Base-by-base conservation (phyloP, 805 yeast genomes). In the Candida sakaeoensis region DNA sequence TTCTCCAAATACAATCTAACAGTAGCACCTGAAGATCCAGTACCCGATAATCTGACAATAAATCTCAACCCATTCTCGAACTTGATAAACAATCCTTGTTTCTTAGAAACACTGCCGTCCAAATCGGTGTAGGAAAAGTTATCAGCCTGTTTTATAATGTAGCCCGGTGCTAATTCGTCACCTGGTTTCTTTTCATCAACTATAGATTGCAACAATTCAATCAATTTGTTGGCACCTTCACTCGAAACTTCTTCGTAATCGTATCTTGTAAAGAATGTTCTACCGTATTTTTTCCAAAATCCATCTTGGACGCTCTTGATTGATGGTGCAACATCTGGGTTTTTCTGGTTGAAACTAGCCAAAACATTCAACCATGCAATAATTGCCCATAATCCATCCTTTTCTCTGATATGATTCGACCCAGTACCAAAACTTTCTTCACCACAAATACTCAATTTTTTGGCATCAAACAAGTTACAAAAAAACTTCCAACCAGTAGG, bases 401-500 rank as follows among this genome's bases (percentile, higher is more conserved):
- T 91, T 64, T 91, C 99, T 61, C 99, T 84, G 49, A 93, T 85
- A 59, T 91, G 99, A 68, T 91, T 85, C 14, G 97, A 89, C 33
- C 99, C 99, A 21, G 99, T 91, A 56, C 99, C 99, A 55, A 91
- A 91, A 22, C 95, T 84, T 68, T 91, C 99, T 66, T 91, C 99
- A 53, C 99, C 99, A 67, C 99, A 91, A 57, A 91, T 91, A 43
- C 96, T 85, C 53, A 91, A 75, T 67, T 89, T 90, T 55, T 87
- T 79, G 28, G 95, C 90, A 59, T 91, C 99, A 55, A 91, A 91
- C 49, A 91, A 69, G 4, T 95, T 91, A 66, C 98, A 90, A 77
- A 91, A 91, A 61, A 91, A 91, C 66, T 91, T 91, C 99, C 99
- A 91, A 25, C 98, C 99, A 14, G 99, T 91, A 40, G 99, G 99